Evolutionary conservation across 2,329 filamentous ascomycete genomes (phyloP), one percentile per base, ranked within the genome.

Genomic region (Fusarium ramigenum): DNA sequence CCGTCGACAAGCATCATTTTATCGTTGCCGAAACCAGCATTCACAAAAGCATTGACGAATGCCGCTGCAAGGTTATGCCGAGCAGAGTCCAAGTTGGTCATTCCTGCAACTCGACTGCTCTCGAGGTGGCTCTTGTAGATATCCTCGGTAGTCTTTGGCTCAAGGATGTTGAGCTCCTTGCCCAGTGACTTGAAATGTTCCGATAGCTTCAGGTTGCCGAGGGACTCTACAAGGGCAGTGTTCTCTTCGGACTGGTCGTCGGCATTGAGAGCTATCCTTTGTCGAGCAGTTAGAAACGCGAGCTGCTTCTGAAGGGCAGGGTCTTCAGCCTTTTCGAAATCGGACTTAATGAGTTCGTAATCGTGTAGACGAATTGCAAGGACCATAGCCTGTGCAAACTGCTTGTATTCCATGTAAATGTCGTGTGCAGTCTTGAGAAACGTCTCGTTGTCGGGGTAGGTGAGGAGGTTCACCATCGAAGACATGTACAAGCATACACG

Each of bases 71-170:
- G 88, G 79, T 99, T 99, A 86, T 99, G 96, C 77, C 95, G 90
- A 36, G 96, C 95, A 15, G 96, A 99, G 81, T 99, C 96, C 52
- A 97, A 90, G 80, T 98, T 98, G 16, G 96, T 98, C 84, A 97
- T 90, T 40, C 95, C 95, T 30, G 94, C 94, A 60, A 97, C 96
- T 70, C 97, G 91, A 78, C 92, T 97, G 85, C 93, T 98, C 84
- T 99, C 96, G 9, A 99, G 89, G 83, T 99, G 96, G 80, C 95
- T 97, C 87, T 99, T 99, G 89, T 99, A 99, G 78, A 99, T 99
- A 79, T 99, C 97, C 81, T 99, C 96, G 1, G 96, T 97, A 47
- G 94, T 93, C 86, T 98, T 98, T 40, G 96, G 96, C 72, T 99
- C 96, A 46, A 98, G 87, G 59, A 99, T 96, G 83, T 99, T 98